Percentiles rank a stretch among this genome's conserved stretches.
Conservation (phyloP, 441 rosid genomes). For the Raphanus hybrid region DNA sequence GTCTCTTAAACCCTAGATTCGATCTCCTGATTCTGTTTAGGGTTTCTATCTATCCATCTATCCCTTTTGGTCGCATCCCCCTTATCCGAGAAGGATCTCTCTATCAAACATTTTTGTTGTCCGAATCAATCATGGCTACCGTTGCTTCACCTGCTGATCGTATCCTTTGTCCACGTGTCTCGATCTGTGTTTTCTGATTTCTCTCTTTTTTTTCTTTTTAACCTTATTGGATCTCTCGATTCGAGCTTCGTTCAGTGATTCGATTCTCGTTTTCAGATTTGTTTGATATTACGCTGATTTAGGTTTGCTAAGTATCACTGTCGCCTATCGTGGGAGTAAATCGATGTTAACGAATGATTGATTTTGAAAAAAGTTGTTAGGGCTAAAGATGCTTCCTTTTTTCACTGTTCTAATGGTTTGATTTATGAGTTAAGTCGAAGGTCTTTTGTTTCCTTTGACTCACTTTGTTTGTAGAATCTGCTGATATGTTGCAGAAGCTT, state of each 20-base stretch:
- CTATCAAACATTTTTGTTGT: background rate
- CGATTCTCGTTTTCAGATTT: background rate
- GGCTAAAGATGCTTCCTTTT: background rate
- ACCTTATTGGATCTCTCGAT: background rate
- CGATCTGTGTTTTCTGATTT: constrained; percentile 35
- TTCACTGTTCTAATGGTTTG: background rate
- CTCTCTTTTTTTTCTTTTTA: background rate
- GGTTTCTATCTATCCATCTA: constrained; percentile 39
- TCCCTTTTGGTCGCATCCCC: background rate
- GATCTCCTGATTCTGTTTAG: constrained; percentile 40
- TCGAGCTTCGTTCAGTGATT: background rate
- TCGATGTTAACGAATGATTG: constrained; percentile 13
- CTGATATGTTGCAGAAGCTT: constrained; percentile 84
- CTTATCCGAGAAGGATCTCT: no score
- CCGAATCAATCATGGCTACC: constrained; percentile 56
- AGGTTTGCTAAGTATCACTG: background rate
- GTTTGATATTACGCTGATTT: constrained; percentile 11
- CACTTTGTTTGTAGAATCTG: constrained; percentile 58
- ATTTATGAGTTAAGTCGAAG: background rate
- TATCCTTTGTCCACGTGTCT: constrained; percentile 54
- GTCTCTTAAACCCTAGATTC: constrained; percentile 47
- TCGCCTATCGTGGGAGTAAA: background rate
- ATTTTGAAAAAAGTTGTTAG: constrained; percentile 9
- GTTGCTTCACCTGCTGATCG: constrained; percentile 68
- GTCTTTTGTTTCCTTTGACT: constrained; percentile 52